Conservation (phyloP, 148 eudicot species). For the Cornus suecica region DNA sequence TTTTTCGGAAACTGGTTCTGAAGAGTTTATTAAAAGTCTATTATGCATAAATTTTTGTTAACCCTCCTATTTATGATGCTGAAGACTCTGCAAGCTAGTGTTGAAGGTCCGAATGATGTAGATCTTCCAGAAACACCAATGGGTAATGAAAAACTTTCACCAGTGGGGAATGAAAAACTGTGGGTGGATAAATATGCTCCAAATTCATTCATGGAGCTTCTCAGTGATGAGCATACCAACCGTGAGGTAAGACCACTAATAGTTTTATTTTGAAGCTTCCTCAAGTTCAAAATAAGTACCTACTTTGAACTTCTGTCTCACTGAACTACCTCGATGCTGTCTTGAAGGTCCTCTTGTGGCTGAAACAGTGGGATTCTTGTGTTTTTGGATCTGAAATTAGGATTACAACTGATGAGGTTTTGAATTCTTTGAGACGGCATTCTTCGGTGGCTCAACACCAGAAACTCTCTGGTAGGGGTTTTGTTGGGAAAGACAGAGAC, state of each 20-base stretch:
- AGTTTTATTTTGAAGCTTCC: neutral
- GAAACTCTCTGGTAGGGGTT: constrained; percentile 44
- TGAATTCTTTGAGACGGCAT: constrained; percentile 79
- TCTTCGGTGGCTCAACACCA: constrained; percentile 59
- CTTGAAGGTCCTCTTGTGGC: constrained; percentile 82
- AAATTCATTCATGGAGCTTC: constrained; percentile 90
- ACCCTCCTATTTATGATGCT: constrained; percentile 6
- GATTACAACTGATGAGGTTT: constrained; percentile 78
- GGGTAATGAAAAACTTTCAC: constrained; percentile 59
- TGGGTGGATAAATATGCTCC: constrained; percentile 99
- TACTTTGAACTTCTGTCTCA: constrained; percentile 10
- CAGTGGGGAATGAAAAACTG: constrained; percentile 60
- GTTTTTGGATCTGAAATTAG: constrained; percentile 88
- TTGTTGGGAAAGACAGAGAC: constrained; percentile 44
- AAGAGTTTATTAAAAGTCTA: too few species aligned
- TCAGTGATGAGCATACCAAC: constrained; percentile 92
- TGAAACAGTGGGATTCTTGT: constrained; percentile 94
- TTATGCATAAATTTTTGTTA: neutral
- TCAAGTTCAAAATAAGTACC: neutral
- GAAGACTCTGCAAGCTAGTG: constrained; percentile 75
- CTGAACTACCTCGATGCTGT: constrained; percentile 12
- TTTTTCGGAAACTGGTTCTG: too few species aligned
- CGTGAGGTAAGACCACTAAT: constrained; percentile 59
- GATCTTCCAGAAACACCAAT: constrained; percentile 40
- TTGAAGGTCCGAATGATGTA: constrained; percentile 34